Conservation (phyloP, 2,329 filamentous ascomycete species). For the Basipetospora chlamydospora region DNA sequence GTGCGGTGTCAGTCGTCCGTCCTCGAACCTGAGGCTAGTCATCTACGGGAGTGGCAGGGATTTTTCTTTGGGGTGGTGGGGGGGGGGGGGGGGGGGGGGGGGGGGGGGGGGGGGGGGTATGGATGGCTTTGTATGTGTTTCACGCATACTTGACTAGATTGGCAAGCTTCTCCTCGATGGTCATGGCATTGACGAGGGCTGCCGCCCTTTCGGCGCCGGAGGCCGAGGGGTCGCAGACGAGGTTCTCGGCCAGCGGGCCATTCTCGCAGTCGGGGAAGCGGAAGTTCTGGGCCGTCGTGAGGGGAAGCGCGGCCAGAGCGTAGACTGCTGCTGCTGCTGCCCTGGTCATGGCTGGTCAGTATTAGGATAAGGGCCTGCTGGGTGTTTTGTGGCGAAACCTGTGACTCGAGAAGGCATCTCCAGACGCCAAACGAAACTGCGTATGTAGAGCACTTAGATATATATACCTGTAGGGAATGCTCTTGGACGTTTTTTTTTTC, state of each 20-base stretch:
- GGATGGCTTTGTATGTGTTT: too few relatives aligned
- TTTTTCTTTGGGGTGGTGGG: conserved; percentile 33
- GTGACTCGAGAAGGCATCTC: background rate
- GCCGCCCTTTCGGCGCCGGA: conserved; percentile 15
- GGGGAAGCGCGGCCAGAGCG: background rate
- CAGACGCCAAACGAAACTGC: background rate
- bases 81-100: conserved; percentile 24
- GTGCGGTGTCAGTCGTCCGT: too few relatives aligned
- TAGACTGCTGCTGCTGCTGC: background rate
- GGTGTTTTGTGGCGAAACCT: background rate
- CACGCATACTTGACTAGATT: conserved; percentile 17
- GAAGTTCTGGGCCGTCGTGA: background rate
- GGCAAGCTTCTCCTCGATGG: conserved; percentile 17
- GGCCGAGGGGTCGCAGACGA: conserved; percentile 16
- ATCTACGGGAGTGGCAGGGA: too few relatives aligned
- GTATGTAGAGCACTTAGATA: background rate
- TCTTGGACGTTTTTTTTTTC: too few relatives aligned
- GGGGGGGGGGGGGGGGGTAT: background rate
- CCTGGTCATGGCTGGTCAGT: background rate
- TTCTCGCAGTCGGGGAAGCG: conserved; percentile 17
- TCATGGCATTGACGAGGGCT: conserved; percentile 17
- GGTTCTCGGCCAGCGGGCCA: conserved; percentile 18
- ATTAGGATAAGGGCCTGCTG: background rate
- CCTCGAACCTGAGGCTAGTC: too few relatives aligned
- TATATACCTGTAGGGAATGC: background rate